These are phyloP conservation scores for Bipolaris cookei DNA, from an alignment of 2,329 filamentous ascomycete genomes.

Conservation along the genomic window DNA sequence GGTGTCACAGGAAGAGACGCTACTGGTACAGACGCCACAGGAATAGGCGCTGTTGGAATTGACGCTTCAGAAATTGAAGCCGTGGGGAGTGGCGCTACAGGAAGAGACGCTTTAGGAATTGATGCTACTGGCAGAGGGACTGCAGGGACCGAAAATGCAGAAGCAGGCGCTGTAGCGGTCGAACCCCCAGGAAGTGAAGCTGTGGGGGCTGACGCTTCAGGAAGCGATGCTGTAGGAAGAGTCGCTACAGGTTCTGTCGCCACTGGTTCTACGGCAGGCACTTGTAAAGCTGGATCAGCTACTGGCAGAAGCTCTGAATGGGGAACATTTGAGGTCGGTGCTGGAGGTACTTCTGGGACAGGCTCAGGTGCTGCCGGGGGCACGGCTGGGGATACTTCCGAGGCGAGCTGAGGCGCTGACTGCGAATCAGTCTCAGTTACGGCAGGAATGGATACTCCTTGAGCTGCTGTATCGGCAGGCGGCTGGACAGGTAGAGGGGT, in stretches of 20 bases:
- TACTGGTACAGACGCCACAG: background rate
- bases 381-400: background rate
- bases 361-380: conserved; percentile 4
- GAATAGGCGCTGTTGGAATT: no score
- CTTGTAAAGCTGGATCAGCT: conserved; percentile 4
- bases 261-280: conserved; percentile 7
- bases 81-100: background rate
- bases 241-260: conserved; percentile 1
- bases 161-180: no score
- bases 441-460: background rate
- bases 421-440: background rate
- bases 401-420: background rate
- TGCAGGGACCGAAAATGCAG: no score
- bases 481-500: background rate
- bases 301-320: background rate
- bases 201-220: background rate
- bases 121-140: no score
- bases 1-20: background rate
- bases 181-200: background rate
- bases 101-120: no score
- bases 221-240: background rate
- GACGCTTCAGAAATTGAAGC: no score
- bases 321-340: background rate
- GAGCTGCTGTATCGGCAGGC: background rate
- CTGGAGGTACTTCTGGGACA: background rate